A percentile compares a stretch with the other conserved stretches of the same genome.
These are phyloP conservation scores for Candida methanosorbosa DNA, from an alignment of 805 yeast genomes.

Conservation along the genomic window DNA sequence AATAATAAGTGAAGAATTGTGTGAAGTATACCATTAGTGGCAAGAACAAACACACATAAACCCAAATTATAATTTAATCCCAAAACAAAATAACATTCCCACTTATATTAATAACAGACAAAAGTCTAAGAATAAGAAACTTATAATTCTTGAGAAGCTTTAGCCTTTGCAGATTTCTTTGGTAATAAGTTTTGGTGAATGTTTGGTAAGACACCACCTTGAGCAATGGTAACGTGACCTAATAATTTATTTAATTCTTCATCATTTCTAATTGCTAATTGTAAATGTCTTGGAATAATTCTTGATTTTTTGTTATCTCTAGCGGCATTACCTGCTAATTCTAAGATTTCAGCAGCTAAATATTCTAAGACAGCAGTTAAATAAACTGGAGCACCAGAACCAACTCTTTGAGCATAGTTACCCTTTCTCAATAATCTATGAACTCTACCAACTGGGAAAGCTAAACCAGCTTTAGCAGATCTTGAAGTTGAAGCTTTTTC, in stretches of 20 bases:
- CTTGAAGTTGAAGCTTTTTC: conserved; percentile 96
- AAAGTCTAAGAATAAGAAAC: too few species aligned
- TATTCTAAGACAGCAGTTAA: conserved; percentile 95
- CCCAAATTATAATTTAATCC: too few species aligned
- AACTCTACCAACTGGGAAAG: conserved; percentile 99
- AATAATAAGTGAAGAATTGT: too few species aligned
- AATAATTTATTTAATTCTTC: conserved; percentile 95
- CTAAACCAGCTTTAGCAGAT: conserved; percentile 97
- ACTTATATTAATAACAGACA: too few species aligned
- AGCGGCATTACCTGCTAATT: conserved; percentile 98
- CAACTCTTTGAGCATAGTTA: conserved; percentile 96
- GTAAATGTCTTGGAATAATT: conserved; percentile 98
- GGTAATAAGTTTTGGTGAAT: conserved; percentile 86
- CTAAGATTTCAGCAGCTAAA: conserved; percentile 95
- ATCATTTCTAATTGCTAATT: conserved; percentile 97
- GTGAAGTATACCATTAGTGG: too few species aligned
- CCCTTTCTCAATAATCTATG: conserved; percentile 96
- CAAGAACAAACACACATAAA: too few species aligned
- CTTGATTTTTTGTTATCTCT: conserved; percentile 98
- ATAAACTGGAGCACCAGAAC: conserved; percentile 99
- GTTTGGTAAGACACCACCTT: conserved; percentile 99
- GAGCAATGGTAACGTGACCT: conserved; percentile 91
- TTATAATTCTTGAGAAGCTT: conserved; percentile 54
- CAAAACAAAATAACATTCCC: too few species aligned
- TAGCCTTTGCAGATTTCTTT: conserved; percentile 44